Evolutionary conservation across 169 alveolate species (phyloP), one percentile per base, ranked within the genome.

Genomic region (Fabrea salina): DNA sequence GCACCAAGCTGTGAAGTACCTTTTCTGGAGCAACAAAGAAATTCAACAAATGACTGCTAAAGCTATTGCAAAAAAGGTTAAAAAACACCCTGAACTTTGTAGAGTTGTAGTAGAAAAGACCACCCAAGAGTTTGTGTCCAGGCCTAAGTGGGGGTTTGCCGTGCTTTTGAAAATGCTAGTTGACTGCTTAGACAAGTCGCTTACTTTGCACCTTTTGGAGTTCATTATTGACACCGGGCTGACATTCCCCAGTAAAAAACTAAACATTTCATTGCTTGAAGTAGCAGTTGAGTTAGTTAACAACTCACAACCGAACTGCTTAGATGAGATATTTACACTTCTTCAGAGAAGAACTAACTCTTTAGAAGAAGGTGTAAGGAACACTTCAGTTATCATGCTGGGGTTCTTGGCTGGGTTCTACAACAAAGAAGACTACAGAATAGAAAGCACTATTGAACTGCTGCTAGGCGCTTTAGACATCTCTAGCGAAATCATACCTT

Each of bases 371-470:
- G 39, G 32, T 13, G 39, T 35, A 27, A 13, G 74, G 13, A 27
- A 61, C 25, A 35, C 74, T 8, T 47, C 74, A 1, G 74, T 61
- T 25, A 51, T 61, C 51, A 13, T 61, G 41, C 41, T 30, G 39
- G 74, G 74, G 11, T 61, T n/a, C 25, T 51, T 61, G 22, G 74
- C 74, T 8, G 39, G 39, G 54, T 61, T 61, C 50, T 61, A 35
- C 49, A 16, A 16, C 0, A n/a, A 16, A 16, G 74, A 61, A 16
- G 74, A 61, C 39, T 61, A 35, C 3, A 13, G 74, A 30, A 61
- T 61, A 61, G 74, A 61, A 37, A 61, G 74, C 74, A 61, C 74
- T 16, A 61, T 61, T 37, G 74, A 61, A 30, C 54, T 61, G 16
- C 50, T 68, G n/a, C 44, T 68, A 0, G 33, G 33, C 3, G 75